These are phyloP conservation scores for Periconia macrospinosa DNA, from an alignment of 2,329 filamentous ascomycete species.

Conservation along the genomic window DNA sequence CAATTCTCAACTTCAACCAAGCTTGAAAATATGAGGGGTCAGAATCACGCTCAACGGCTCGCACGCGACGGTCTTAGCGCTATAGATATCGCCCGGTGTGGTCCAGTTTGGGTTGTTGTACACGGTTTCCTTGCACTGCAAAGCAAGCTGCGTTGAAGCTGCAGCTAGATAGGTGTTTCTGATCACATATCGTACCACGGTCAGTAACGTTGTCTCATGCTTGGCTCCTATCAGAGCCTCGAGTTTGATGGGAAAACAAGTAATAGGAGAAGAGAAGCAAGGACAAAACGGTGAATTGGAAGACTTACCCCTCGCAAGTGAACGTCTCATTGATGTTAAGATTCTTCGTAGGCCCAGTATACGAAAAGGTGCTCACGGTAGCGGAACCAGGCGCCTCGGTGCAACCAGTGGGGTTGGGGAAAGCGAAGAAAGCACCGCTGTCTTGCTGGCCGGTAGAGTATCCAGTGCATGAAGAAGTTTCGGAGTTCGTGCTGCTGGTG, in stretches of 20 bases:
- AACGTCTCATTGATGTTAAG: constrained; percentile 14
- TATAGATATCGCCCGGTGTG: not conserved
- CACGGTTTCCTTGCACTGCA: not conserved
- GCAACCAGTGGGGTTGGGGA: not conserved
- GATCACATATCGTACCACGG: not conserved
- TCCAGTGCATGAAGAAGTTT: not conserved
- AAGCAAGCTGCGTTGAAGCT: not conserved
- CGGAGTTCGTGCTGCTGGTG: constrained; percentile 1
- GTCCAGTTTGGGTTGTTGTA: not conserved
- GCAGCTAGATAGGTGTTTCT: not conserved
- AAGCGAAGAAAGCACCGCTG: not conserved
- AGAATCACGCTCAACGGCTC: not conserved
- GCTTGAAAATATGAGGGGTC: not conserved
- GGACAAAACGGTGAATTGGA: not conserved
- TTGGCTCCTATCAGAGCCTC: not conserved
- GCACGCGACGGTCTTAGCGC: not conserved
- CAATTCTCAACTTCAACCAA: not conserved
- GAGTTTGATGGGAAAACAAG: not conserved
- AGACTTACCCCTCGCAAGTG: constrained; percentile 6
- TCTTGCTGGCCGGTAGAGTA: not conserved
- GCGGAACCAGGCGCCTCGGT: not conserved
- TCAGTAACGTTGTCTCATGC: not conserved
- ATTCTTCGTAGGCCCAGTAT: not conserved
- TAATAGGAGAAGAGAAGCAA: not conserved
- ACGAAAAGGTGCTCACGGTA: constrained; percentile 1